Percentiles rank a stretch among this genome's conserved stretches.
These are phyloP conservation scores for Kazachstania africana DNA, from an alignment of 805 yeast genomes.

Conservation along the genomic window DNA sequence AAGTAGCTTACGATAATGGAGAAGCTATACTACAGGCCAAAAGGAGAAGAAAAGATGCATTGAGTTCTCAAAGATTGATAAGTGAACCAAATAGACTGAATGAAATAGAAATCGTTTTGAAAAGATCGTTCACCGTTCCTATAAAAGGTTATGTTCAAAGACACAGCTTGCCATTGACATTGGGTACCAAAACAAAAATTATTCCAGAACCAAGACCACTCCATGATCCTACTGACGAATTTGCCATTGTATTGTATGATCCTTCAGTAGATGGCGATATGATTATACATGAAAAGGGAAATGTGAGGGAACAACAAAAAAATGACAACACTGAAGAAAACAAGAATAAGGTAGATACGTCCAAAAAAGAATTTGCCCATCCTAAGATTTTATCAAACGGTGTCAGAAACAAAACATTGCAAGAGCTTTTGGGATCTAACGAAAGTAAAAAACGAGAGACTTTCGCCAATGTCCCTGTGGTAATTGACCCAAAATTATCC, in stretches of 20 bases:
- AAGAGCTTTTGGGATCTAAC: slow-evolving; percentile 51
- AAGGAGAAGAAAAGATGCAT: slow-evolving; percentile 42
- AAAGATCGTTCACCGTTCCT: slow-evolving; percentile 50
- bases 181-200: slow-evolving; percentile 68
- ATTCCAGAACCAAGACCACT: slow-evolving; percentile 76
- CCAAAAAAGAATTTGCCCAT: slow-evolving; percentile 16
- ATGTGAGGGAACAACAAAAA: slow-evolving; percentile 8
- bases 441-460: slow-evolving; percentile 29
- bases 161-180: slow-evolving; percentile 57
- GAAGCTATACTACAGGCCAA: slow-evolving; percentile 19
- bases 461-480: slow-evolving; percentile 86
- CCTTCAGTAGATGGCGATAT: slow-evolving; percentile 73
- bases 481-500: slow-evolving; percentile 79
- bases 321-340: slow-evolving; percentile 14
- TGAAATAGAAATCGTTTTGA: slow-evolving; percentile 31
- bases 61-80: slow-evolving; percentile 42
- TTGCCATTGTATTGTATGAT: slow-evolving; percentile 89
- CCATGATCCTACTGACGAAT: slow-evolving; percentile 90
- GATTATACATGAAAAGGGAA: slow-evolving; percentile 10
- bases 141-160: slow-evolving; percentile 31
- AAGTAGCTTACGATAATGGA: slow-evolving; percentile 21
- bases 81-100: slow-evolving; percentile 27
- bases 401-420: slow-evolving; percentile 45
- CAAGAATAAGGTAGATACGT: slow-evolving; percentile 17
- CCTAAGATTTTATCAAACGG: slow-evolving; percentile 24